phyloP scores from a whole-genome alignment of 179 eudicot species.

The Nepenthes alata region DNA sequence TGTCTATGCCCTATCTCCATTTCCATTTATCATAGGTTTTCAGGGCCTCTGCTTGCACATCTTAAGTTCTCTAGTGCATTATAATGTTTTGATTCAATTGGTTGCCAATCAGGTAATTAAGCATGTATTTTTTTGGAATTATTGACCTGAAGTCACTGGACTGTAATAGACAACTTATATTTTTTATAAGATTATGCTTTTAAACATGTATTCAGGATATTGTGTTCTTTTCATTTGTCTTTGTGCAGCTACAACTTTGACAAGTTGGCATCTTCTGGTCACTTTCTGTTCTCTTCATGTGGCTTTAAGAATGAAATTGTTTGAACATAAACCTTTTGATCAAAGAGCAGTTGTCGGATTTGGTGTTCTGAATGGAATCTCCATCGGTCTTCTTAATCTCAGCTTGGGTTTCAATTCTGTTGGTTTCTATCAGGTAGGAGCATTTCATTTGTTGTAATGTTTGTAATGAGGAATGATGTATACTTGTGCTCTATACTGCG shows the following conservation, averaged over 20 bases:
- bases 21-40: too few relatives aligned
- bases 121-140: too few relatives aligned
- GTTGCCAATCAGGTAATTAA: too few relatives aligned
- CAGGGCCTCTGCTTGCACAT: too few relatives aligned
- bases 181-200: not conserved
- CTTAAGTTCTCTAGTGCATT: too few relatives aligned
- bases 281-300: slow-evolving; percentile 82
- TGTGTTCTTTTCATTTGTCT: not conserved
- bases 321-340: slow-evolving; percentile 85
- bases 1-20: too few relatives aligned
- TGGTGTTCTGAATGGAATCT: slow-evolving; percentile 74
- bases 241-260: slow-evolving; percentile 72
- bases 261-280: slow-evolving; percentile 91
- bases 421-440: slow-evolving; percentile 78
- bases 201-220: not conserved
- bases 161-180: not conserved
- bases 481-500: too few relatives aligned
- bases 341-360: slow-evolving; percentile 69
- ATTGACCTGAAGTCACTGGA: too few relatives aligned
- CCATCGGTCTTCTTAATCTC: slow-evolving; percentile 77
- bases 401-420: slow-evolving; percentile 87
- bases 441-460: not conserved
- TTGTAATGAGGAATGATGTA: too few relatives aligned
- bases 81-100: too few relatives aligned
- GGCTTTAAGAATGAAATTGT: slow-evolving; percentile 58